Base-by-base conservation (phyloP, 2,329 filamentous ascomycete species). In the Claviceps africana region DNA sequence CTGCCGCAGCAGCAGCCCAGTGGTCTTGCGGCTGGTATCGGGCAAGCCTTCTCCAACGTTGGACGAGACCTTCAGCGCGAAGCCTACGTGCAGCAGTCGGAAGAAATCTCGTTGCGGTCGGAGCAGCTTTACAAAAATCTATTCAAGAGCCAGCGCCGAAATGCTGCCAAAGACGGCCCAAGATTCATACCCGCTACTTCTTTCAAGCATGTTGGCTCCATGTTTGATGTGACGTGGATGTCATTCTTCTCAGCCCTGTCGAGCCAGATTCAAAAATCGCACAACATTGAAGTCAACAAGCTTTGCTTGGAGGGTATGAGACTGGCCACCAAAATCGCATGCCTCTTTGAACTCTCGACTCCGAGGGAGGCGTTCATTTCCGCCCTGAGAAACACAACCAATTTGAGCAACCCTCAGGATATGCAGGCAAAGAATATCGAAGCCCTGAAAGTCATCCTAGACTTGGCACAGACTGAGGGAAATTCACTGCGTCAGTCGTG, bases 171-270 rank as follows among this genome's bases (percentile, higher is more conserved):
- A 58, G 65, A 78, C 64, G 70, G 82, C 67, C 61, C 83, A 75
- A 69, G 82, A 73, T 98, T 93, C 67, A 94, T 98, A 51, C 86
- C 88, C 1, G 93, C 93, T 3, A 93, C 88, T 1, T 97, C 90
- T 0, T 90, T 88, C 65, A 91, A 88, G 60, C 93, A 98, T 65
- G 86, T 96, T 48, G 93, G 93, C 0, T 89, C 93, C 0, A 98
- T 98, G 93, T 97, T 98, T 63, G 90, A 95, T 61, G 89, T 95
- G 25, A 94, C 89, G 0, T 98, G 93, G 93, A 98, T 97, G 91
- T 95, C 91, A 10, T 94, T 96, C 67, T 85, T 98, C 62, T 97
- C 91, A 5, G 90, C 90, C 0, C 77, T 98, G 28, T 96, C 91
- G 1, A 90, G 87, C 49, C 87, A 94, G 59, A 90, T 93, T 65